These are phyloP conservation scores for Gardenia jasminoides DNA, from an alignment of 257 asterid genomes.

Conservation along the genomic window DNA sequence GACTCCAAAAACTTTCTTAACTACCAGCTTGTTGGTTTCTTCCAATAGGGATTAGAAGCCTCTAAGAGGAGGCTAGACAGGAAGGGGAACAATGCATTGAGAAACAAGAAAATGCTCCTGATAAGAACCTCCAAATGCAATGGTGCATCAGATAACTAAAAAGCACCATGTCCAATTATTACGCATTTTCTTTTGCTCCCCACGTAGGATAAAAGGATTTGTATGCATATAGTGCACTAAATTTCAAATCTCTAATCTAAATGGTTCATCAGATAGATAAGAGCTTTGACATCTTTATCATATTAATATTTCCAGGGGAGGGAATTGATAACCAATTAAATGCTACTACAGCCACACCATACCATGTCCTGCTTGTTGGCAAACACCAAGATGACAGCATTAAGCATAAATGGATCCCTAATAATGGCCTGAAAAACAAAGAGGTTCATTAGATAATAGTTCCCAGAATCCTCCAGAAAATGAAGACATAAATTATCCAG, in stretches of 20 bases:
- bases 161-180: background rate
- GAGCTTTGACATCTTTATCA: background rate
- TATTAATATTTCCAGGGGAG: background rate
- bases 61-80: background rate
- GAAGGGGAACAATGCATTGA: background rate
- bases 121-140: background rate
- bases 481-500: constrained; percentile 18
- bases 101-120: background rate
- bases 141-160: background rate
- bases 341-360: constrained; percentile 14
- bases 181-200: background rate
- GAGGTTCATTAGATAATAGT: constrained; percentile 18
- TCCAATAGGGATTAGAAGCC: background rate
- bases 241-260: background rate
- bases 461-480: constrained; percentile 4
- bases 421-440: constrained; percentile 65
- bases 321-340: background rate
- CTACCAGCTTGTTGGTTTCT: background rate
- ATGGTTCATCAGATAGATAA: background rate
- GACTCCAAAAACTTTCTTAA: background rate
- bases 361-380: constrained; percentile 99
- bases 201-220: background rate
- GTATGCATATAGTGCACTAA: background rate
- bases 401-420: constrained; percentile 90
- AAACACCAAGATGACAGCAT: constrained; percentile 88